A percentile compares a stretch with the other conserved stretches of the same genome.
Conservation (phyloP, 441 rosid genomes). For the Euphorbia celastroides region DNA sequence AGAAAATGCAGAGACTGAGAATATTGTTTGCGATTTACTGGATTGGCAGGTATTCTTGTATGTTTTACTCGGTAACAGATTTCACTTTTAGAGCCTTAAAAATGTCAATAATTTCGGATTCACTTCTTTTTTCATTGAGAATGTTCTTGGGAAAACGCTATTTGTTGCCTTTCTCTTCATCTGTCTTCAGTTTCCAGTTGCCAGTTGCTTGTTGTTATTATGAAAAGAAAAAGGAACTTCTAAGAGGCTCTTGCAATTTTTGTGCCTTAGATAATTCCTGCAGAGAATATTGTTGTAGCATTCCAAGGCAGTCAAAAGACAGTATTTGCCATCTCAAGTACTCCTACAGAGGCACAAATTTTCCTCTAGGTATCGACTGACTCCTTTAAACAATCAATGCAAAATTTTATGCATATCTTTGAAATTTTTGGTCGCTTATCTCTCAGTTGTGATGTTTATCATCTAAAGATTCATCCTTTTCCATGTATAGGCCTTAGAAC, state of each 20-base stretch:
- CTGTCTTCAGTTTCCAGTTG: neutral
- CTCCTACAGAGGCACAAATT: conserved; percentile 53
- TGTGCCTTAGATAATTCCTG: conserved; percentile 61
- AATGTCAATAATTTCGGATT: neutral
- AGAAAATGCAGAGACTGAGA: conserved; percentile 34
- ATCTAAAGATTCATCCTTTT: neutral
- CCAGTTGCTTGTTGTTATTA: neutral
- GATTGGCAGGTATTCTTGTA: conserved; percentile 72
- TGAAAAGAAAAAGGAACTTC: neutral
- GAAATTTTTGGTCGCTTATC: neutral
- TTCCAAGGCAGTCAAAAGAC: conserved; percentile 69
- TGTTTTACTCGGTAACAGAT: neutral
- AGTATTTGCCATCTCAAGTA: conserved; percentile 65
- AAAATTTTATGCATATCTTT: neutral
- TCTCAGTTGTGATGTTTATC: neutral
- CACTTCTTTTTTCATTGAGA: neutral
- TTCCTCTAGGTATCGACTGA: conserved; percentile 59
- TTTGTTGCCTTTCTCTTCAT: neutral
- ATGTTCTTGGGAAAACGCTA: neutral
- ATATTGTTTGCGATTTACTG: conserved; percentile 51
- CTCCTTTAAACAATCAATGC: neutral
- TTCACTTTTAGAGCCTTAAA: neutral
- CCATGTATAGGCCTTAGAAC: conserved; percentile 66
- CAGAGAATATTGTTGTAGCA: conserved; percentile 79
- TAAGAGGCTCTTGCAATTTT: conserved; percentile 1